Base-by-base conservation (phyloP, 495 filamentous ascomycete genomes). In the Tuber microsphaerosporum region DNA sequence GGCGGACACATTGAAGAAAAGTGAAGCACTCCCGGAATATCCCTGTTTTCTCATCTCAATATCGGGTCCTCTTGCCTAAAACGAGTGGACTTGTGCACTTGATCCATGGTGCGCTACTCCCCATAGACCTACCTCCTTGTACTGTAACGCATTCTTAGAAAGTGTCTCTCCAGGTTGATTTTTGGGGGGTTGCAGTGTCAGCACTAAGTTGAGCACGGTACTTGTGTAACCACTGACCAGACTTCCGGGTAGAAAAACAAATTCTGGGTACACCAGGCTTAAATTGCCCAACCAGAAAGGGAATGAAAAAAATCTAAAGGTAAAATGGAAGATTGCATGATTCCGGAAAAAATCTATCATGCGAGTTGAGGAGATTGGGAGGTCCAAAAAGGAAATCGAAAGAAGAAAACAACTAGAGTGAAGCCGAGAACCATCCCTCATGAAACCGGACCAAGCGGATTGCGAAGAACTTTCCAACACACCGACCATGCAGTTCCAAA, bases 401-500 rank as follows among this genome's bases (percentile, higher is more conserved):
- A 20, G 9, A 51, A 8, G 20, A 10, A 61, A 61, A 61, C 31
- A 61, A 6, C 26, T 22, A 16, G 51, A 61, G n/a, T 61, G 10
- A 31, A 31, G n/a, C 51, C n/a, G 26, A 16, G 74, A 72, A 79
- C 71, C 69, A 73, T 46, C 68, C n/a, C n/a, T 72, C 69, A 44
- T 79, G 77, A 79, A 78, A 78, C 74, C 46, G 43, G 41, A 51
- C 77, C 77, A 79, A 75, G 72, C 22, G 48, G 8, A 9, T 8
- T 1, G 19, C 9, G 6, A 72, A 71, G 6, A 72, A 71, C 19
- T 45, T 61, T 26, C 6, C 61, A 46, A 70, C 77, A 76, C 79
- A 80, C 79, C 76, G 74, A 80, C 79, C 79, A 79, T 80, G 73
- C 45, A 68, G 22, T 14, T 26, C 44, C 77, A 72, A 78, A 78